Base-by-base conservation (phyloP, 2,329 filamentous ascomycete species). In the Aureobasidium vineae region DNA sequence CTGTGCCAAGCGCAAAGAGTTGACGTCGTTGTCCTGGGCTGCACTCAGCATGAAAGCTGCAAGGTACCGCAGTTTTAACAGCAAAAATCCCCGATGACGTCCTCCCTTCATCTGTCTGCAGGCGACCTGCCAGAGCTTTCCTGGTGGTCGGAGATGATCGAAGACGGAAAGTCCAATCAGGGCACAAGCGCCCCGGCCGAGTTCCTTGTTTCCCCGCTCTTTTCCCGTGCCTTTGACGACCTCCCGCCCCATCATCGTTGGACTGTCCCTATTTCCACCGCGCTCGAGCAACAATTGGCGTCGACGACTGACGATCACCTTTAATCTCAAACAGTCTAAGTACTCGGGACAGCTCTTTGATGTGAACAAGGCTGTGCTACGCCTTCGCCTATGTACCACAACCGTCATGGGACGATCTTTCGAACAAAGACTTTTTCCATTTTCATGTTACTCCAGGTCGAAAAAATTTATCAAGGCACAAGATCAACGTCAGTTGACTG, bases 151-250 rank as follows among this genome's bases (percentile, higher is more conserved):
- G 11, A 53, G 16, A 13, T n/a, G 10, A n/a, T 21, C 8, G 2
- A 36, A 21, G 50, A 21, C 28, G 50, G 50, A 31, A 53, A n/a
- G 50, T 53, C 8, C 53, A 56, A 56, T 41, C 53, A 26, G 33
- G 36, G 15, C 53, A n/a, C 49, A 28, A 41, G 53, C 53, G 53
- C 31, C 49, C 33, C 38, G 38, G 54, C 54, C 54, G 54, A 45
- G 54, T 59, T 45, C n/a, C 33, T 45, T 28, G 7, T 43, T 45
- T 59, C 54, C 40, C 54, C 54, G 31, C 54, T 45, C 26, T 23
- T 43, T 31, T 59, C 13, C 52, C 52, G 52, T 56, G 10, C 15
- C 40, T 19, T 45, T 4, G 13, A 59, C 38, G 10, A 59, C 54
- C 5, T 59, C 38, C 54, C 38, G 38, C 38, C 23, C 21, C 40